Evolutionary conservation across 371 early-diverging fungal species (phyloP), one percentile per base, ranked within the genome.

Genomic region (Homolaphlyctis polyrhiza): DNA sequence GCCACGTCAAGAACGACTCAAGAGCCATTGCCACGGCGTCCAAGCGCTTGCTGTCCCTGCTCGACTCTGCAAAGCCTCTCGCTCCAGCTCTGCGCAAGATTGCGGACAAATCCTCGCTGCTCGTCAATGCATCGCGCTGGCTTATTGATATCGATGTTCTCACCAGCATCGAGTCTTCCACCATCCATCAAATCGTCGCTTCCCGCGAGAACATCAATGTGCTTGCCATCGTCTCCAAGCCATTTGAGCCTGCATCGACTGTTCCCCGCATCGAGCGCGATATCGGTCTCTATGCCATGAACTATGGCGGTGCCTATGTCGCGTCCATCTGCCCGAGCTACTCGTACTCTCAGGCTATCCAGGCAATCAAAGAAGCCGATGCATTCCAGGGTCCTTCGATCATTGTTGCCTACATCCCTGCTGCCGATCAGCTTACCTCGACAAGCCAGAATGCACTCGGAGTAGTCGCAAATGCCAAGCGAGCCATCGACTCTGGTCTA

Each of bases 221-320:
- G 77, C 77, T 95, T 60, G 84, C 94, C 58, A 79, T 95, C 48
- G 95, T 94, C 70, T 70, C 91, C 87, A 23, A 8, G 39, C 39
- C 39, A 18, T 39, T 39, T 39, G 39, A 39, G 11, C 39, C 39
- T 18, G 39, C 39, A 11, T 8, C 39, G 8, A 18, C 39, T 39
- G 39, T 8, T 39, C 39, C 39, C 81, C 48, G 80, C 63, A 87
- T 90, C 74, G 92, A 94, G 87, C 94, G 94, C 81, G 95, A 96
- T 71, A 81, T 94, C 66, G 96, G 93, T 63, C 82, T 96, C 30
- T 94, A 93, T 69, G 94, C 94, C 39, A 91, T 96, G 92, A 91
- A 88, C 79, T 94, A 92, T 76, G 93, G 92, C 34, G 71, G 77
- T 1, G 89, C 83, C 35, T 96, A 88, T 71, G 95, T 95, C 23